Evolutionary conservation across 2,329 filamentous ascomycete genomes (phyloP).

Genomic region (Alternaria sp.): DNA sequence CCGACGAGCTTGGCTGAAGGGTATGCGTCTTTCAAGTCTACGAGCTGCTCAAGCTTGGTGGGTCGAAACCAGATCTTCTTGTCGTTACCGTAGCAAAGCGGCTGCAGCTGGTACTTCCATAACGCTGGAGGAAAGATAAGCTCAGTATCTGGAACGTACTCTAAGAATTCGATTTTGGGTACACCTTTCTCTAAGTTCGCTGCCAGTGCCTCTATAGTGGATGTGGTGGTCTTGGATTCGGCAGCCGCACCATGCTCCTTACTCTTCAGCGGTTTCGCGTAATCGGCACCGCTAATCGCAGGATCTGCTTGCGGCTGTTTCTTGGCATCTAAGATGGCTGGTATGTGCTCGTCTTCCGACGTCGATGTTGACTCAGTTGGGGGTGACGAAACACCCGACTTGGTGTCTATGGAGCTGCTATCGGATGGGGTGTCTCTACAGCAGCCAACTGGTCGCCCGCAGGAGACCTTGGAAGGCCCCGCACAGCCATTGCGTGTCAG

Average conservation of each 20-base stretch:
- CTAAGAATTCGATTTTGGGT: constrained; percentile 78
- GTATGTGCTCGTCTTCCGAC: constrained; percentile 42
- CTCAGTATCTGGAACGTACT: constrained; percentile 88
- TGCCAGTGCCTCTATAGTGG: constrained; percentile 45
- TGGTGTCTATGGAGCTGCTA: constrained; percentile 40
- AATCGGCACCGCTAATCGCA: constrained; percentile 42
- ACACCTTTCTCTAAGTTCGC: constrained; percentile 62
- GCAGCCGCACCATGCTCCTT: constrained; percentile 35
- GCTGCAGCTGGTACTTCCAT: constrained; percentile 79
- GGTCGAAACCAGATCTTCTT: constrained; percentile 92
- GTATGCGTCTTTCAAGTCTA: constrained; percentile 85
- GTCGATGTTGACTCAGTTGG: constrained; percentile 39
- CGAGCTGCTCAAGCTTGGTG: constrained; percentile 80
- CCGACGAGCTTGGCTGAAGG: constrained; percentile 94
- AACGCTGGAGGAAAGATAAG: constrained; percentile 89
- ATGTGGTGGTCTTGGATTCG: constrained; percentile 62
- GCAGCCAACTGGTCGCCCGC: constrained; percentile 50
- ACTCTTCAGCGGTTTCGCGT: constrained; percentile 49
- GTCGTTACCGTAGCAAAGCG: constrained; percentile 90
- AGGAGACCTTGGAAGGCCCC: constrained; percentile 42
- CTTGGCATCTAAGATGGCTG: constrained; percentile 35
- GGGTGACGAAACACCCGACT: constrained; percentile 40
- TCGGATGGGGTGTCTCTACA: constrained; percentile 48
- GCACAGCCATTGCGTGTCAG: constrained; percentile 36
- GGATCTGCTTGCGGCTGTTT: constrained; percentile 34